Base-by-base conservation (phyloP, 176 grass and related monocot species). In the Hordeum marinum region DNA sequence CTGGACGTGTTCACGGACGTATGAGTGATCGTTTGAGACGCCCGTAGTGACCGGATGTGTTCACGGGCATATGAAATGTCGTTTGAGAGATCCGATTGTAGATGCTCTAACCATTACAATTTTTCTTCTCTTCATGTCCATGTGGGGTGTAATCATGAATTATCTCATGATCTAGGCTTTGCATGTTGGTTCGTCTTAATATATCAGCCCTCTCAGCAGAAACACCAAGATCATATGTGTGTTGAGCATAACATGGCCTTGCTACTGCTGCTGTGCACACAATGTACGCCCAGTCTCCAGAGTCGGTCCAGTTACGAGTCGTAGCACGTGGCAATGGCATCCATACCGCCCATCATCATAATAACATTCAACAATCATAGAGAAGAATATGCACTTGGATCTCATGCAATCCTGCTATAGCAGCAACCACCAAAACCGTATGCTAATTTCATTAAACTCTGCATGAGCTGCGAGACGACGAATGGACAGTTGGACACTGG, bases 251-350 rank as follows among this genome's bases (percentile, higher is more conserved):
- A 55, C 52, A 55, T 55, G 52, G 52, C 52, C 14, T 50, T 17
- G 46, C 14, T 17, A 18, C 7, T 64, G 10, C 31, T 42, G 59
- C 34, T n/a, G 61, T 65, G 46, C 73, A 55, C 31, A 14, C 68
- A 71, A 71, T 41, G 21, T 23, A 24, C 68, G 42, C 50, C 20
- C 78, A 37, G 73, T 78, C 63, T 39, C 80, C 80, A 46, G 77
- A 83, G 80, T 78, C 52, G 55, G 64, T 88, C 36, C 9, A 71
- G 29, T 7, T 9, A 83, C 54, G 59, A 60, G 64, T 83, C 80
- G 4, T 26, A 52, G 54, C 29, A 83, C 41, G 69, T 78, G 80
- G 52, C 14, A 20, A 17, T 72, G 64, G 63, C 68, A 39, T 71
- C 48, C 31, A 64, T 62, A 75, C 24, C 2, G 31, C 7, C 17